Percentiles rank a stretch among this genome's conserved stretches.
Conservation (phyloP, 208 protist species). For the Leptomonas seymouri region DNA sequence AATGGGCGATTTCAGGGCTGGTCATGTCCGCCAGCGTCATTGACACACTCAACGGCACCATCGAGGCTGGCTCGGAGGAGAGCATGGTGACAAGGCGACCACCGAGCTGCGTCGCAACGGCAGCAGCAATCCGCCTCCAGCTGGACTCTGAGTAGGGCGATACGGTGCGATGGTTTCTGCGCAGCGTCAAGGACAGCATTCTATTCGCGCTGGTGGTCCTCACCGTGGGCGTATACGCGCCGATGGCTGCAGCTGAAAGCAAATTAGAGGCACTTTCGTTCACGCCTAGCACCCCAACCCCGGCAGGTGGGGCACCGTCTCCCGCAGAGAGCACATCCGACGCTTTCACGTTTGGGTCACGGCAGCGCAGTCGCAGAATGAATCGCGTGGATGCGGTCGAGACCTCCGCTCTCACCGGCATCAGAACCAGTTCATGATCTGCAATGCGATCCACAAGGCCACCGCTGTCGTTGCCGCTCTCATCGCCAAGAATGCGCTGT, state of each 20-base stretch:
- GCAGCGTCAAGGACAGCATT: background rate
- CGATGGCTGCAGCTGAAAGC: background rate
- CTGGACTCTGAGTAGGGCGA: slow-evolving; percentile 12
- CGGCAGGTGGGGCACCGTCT: background rate
- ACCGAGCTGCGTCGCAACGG: slow-evolving; percentile 43
- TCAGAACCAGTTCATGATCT: slow-evolving; percentile 73
- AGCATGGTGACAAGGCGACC: slow-evolving; percentile 51
- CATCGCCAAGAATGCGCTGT: background rate
- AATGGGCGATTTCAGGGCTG: slow-evolving; percentile 45
- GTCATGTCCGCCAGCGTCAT: slow-evolving; percentile 68
- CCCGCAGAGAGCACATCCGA: no score
- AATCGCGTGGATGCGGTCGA: slow-evolving; percentile 24
- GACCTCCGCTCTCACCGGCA: slow-evolving; percentile 45
- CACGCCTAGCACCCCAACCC: background rate
- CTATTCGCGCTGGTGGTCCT: background rate
- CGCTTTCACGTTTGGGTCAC: slow-evolving; percentile 19
- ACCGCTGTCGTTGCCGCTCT: background rate
- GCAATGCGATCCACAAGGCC: background rate
- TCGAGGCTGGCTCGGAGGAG: slow-evolving; percentile 44
- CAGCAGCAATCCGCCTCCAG: slow-evolving; percentile 53
- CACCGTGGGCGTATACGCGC: background rate
- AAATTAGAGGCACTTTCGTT: background rate
- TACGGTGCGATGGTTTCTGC: background rate
- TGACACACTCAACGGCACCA: slow-evolving; percentile 72
- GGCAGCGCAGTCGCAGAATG: slow-evolving; percentile 55